Conservation (phyloP, 371 early-diverging fungal genomes). For the Mortierella sp. region DNA sequence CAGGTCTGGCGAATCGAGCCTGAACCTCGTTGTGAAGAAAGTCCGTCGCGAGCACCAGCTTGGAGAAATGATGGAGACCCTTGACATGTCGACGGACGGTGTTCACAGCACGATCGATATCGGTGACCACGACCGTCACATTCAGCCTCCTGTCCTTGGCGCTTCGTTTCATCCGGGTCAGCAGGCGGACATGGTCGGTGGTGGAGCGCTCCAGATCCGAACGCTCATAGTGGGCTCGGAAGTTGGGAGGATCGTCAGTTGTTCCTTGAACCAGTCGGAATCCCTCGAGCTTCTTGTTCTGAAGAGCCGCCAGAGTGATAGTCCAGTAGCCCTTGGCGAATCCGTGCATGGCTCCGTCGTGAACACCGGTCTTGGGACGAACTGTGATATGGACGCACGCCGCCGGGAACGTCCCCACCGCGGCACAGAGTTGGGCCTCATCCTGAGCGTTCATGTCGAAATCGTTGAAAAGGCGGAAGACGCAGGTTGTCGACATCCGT, state of each 20-base stretch:
- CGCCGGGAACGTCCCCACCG: slow-evolving; percentile 24
- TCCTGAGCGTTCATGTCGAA: slow-evolving; percentile 42
- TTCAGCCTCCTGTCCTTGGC: slow-evolving; percentile 19
- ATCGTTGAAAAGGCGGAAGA: slow-evolving; percentile 35
- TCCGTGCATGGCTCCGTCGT: slow-evolving; percentile 5
- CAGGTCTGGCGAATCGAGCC: slow-evolving; percentile 26
- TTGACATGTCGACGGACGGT: slow-evolving; percentile 22
- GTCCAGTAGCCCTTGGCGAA: slow-evolving; percentile 9
- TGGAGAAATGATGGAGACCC: slow-evolving; percentile 40
- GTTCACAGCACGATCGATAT: slow-evolving; percentile 23
- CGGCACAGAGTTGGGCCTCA: slow-evolving; percentile 28
- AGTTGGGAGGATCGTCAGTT: neutral
- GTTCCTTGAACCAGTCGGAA: neutral
- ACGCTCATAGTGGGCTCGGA: slow-evolving; percentile 6
- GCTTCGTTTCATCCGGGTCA: slow-evolving; percentile 9
- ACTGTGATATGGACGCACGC: slow-evolving; percentile 32
- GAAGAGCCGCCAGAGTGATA: neutral
- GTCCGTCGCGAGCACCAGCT: slow-evolving; percentile 23
- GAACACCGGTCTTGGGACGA: neutral
- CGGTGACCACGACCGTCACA: slow-evolving; percentile 22
- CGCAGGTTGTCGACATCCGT: slow-evolving; percentile 20
- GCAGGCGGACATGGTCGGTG: neutral
- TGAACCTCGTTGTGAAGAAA: slow-evolving; percentile 20
- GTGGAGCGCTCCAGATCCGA: slow-evolving; percentile 5
- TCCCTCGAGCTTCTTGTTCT: neutral